These are phyloP conservation scores for Kwoniella dejecticola DNA, from an alignment of 768 basidiomycete species.

Conservation along the genomic window DNA sequence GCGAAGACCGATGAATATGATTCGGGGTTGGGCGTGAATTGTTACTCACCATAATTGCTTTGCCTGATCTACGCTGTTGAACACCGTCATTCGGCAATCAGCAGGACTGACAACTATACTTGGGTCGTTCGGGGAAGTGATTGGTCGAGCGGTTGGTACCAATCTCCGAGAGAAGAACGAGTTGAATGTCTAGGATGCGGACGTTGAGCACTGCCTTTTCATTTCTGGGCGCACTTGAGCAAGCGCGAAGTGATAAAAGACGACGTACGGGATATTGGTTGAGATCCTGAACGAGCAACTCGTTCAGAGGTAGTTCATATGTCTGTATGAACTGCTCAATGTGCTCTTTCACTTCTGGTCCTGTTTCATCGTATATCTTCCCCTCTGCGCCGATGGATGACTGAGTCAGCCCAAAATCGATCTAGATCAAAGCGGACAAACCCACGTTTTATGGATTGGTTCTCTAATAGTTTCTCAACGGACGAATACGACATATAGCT, in stretches of 20 bases:
- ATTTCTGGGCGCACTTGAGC: too few species aligned
- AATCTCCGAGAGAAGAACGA: conserved; percentile 73
- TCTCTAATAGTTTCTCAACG: conserved; percentile 46
- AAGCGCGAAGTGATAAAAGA: too few species aligned
- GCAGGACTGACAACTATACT: conserved; percentile 66
- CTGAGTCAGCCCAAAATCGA: too few species aligned
- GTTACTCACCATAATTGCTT: conserved; percentile 67
- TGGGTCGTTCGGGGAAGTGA: conserved; percentile 63
- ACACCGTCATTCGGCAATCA: conserved; percentile 75
- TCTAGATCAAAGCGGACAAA: background rate
- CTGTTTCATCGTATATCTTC: conserved; percentile 50
- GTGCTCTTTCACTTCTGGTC: conserved; percentile 49
- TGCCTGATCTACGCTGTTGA: conserved; percentile 63
- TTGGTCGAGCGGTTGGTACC: conserved; percentile 64
- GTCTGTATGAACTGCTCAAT: conserved; percentile 55
- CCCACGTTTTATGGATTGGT: conserved; percentile 54
- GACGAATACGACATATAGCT: conserved; percentile 40
- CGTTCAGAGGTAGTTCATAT: conserved; percentile 61
- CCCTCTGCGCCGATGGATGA: conserved; percentile 38
- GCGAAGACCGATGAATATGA: background rate
- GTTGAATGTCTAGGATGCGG: conserved; percentile 63
- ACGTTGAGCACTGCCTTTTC: too few species aligned
- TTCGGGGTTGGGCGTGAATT: too few species aligned
- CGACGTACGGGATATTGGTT: conserved; percentile 59
- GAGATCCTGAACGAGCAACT: conserved; percentile 68